Conservation (phyloP, 2,329 filamentous ascomycete species). For the Microcyclosporella mali region DNA sequence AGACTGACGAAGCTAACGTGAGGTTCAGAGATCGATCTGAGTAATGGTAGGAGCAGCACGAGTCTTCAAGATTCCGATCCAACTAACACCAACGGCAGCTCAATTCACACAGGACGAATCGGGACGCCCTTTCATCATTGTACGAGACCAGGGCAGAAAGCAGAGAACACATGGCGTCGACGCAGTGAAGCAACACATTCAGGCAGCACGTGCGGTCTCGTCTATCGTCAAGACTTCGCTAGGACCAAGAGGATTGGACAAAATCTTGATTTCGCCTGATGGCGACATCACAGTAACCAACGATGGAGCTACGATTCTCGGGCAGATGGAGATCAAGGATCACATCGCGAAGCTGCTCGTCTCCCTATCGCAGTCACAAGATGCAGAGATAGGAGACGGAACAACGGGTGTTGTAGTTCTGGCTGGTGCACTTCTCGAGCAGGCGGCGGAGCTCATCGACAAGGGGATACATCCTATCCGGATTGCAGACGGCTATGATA, state of each 20-base stretch:
- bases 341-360: slow-evolving; percentile 96
- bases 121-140: slow-evolving; percentile 94
- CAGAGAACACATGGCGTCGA: slow-evolving; percentile 95
- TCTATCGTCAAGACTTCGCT: slow-evolving; percentile 97
- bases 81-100: slow-evolving; percentile 39
- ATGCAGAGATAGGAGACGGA: slow-evolving; percentile 97
- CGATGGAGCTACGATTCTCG: slow-evolving; percentile 94
- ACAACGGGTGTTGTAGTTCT: slow-evolving; percentile 97
- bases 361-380: slow-evolving; percentile 95
- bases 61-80: slow-evolving; percentile 1
- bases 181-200: slow-evolving; percentile 95
- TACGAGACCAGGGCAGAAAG: slow-evolving; percentile 97
- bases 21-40: slow-evolving; percentile 67
- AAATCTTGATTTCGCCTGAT: slow-evolving; percentile 97
- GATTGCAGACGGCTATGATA: slow-evolving; percentile 96
- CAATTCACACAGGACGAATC: slow-evolving; percentile 93
- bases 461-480: slow-evolving; percentile 99
- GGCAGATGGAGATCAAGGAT: slow-evolving; percentile 97
- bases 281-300: slow-evolving; percentile 99
- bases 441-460: slow-evolving; percentile 95
- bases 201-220: slow-evolving; percentile 90
- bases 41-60: slow-evolving; percentile 59
- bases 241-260: slow-evolving; percentile 92
- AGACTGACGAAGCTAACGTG: slow-evolving; percentile 18
- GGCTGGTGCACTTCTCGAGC: slow-evolving; percentile 88